phyloP scores from a whole-genome alignment of 768 basidiomycete genomes.

The Tulasnella sp. region DNA sequence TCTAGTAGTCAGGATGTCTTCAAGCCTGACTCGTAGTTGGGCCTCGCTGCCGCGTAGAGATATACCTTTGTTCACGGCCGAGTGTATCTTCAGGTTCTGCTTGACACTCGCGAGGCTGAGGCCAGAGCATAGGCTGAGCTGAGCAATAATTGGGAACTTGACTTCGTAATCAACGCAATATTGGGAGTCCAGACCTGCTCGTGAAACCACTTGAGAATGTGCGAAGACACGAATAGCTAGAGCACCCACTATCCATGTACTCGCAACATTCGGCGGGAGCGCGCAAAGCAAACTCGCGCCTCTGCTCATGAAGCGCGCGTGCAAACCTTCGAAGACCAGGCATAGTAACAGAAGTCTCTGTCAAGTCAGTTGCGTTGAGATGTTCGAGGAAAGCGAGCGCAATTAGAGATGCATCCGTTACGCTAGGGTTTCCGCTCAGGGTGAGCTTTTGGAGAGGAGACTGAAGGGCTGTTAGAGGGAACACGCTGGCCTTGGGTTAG shows the following conservation, averaged over 20 bases:
- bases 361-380: background rate
- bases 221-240: background rate
- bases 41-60: conserved; percentile 4
- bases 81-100: conserved; percentile 16
- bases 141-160: background rate
- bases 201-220: background rate
- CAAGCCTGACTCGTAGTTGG: background rate
- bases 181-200: background rate
- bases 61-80: background rate
- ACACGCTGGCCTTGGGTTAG: background rate
- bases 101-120: conserved; percentile 6
- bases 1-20: background rate
- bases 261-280: background rate
- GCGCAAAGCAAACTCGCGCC: background rate
- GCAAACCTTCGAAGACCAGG: background rate
- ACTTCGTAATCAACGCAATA: conserved; percentile 8
- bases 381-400: background rate
- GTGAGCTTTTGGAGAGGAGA: background rate
- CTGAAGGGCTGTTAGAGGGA: conserved; percentile 5
- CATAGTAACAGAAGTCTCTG: conserved; percentile 8
- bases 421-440: background rate
- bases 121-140: background rate
- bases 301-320: background rate
- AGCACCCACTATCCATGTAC: conserved; percentile 17
- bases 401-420: background rate